A percentile compares a stretch with the other conserved stretches of the same genome.
phyloP scores from a whole-genome alignment of 1,284 basidiomycete species.

The Rhodotorula sp. region DNA sequence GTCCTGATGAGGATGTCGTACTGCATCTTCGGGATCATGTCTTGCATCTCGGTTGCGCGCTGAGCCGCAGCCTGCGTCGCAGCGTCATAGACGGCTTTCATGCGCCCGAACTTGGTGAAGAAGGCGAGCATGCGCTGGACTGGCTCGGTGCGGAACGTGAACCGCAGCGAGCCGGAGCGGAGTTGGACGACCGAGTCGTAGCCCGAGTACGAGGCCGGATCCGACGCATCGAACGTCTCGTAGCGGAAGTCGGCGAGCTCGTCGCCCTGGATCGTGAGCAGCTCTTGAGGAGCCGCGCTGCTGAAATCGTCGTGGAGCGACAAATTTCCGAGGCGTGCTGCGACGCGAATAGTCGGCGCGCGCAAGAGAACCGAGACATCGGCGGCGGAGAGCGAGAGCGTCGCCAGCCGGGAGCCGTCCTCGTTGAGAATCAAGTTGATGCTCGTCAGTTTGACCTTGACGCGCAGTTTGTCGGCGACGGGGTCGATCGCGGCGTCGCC shows the following conservation, averaged over 20 bases:
- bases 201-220: conserved; percentile 66
- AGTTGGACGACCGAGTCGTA: conserved; percentile 84
- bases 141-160: conserved; percentile 85
- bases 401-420: conserved; percentile 69
- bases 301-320: conserved; percentile 71
- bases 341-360: conserved; percentile 72
- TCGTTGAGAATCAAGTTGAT: conserved; percentile 85
- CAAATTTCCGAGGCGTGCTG: conserved; percentile 80
- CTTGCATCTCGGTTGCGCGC: conserved; percentile 63
- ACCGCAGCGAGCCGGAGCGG: conserved; percentile 83
- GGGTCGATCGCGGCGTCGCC: background rate
- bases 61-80: conserved; percentile 80
- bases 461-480: conserved; percentile 65
- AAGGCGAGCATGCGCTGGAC: conserved; percentile 83
- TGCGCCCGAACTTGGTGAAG: conserved; percentile 78
- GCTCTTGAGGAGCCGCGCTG: conserved; percentile 64
- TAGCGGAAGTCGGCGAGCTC: conserved; percentile 95
- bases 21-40: conserved; percentile 61
- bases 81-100: conserved; percentile 94
- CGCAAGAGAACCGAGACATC: conserved; percentile 78
- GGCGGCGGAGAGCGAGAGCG: conserved; percentile 86
- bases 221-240: conserved; percentile 75
- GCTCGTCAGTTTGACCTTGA: conserved; percentile 81
- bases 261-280: conserved; percentile 91
- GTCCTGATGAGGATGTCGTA: conserved; percentile 88